Conservation (phyloP, 139 green algal genomes). For the Haematococcus sp. region DNA sequence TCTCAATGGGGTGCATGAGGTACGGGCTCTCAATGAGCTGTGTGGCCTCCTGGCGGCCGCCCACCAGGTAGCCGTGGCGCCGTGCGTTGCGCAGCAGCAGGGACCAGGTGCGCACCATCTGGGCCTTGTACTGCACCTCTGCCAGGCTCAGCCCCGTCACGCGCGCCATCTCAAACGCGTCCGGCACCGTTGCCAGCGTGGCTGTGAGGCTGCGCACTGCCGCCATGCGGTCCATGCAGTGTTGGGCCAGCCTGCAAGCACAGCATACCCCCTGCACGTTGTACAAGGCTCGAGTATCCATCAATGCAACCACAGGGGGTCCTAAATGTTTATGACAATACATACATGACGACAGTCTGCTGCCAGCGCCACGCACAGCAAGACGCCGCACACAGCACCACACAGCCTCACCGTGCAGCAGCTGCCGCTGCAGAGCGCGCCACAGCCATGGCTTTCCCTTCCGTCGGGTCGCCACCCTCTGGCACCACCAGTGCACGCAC, state of each 20-base stretch:
- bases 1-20: slow-evolving; percentile 77
- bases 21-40: slow-evolving; percentile 62
- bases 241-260: slow-evolving; percentile 16
- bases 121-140: slow-evolving; percentile 73
- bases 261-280: too few relatives aligned
- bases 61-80: slow-evolving; percentile 49
- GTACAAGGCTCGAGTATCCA: too few relatives aligned
- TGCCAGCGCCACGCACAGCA: too few relatives aligned
- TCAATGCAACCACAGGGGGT: too few relatives aligned
- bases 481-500: too few relatives aligned
- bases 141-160: slow-evolving; percentile 74
- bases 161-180: slow-evolving; percentile 77
- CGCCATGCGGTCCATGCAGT: slow-evolving; percentile 35
- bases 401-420: too few relatives aligned
- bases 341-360: too few relatives aligned
- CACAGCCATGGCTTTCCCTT: too few relatives aligned
- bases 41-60: slow-evolving; percentile 38
- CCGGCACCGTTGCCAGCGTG: slow-evolving; percentile 65
- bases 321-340: too few relatives aligned
- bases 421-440: too few relatives aligned
- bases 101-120: slow-evolving; percentile 73
- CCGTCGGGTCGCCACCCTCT: too few relatives aligned
- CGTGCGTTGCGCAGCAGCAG: slow-evolving; percentile 68
- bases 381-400: too few relatives aligned
- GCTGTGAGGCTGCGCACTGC: slow-evolving; percentile 54